Percentiles rank a stretch among this genome's conserved stretches.
These are phyloP conservation scores for Tephrocybe sp. DNA, from an alignment of 768 basidiomycete species.

Conservation along the genomic window DNA sequence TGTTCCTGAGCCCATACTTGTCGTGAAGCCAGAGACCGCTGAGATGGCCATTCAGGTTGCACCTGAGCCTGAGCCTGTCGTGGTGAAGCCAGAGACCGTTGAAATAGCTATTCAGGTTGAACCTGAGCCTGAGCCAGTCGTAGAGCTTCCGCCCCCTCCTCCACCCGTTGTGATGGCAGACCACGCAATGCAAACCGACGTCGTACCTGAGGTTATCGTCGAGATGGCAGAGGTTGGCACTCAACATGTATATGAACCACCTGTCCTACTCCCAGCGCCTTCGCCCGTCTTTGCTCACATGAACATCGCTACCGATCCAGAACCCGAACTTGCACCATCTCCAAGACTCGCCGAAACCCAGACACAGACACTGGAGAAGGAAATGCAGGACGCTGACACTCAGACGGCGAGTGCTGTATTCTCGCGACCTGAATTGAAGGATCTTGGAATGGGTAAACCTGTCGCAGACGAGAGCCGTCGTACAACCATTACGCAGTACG, in stretches of 20 bases:
- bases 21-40: slow-evolving; percentile 28
- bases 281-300: slow-evolving; percentile 28
- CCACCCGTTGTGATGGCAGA: slow-evolving; percentile 25
- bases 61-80: slow-evolving; percentile 21
- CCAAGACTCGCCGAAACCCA: slow-evolving; percentile 27
- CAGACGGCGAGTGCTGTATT: slow-evolving; percentile 18
- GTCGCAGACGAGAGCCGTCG: slow-evolving; percentile 24
- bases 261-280: slow-evolving; percentile 24
- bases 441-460: slow-evolving; percentile 14
- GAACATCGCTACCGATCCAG: slow-evolving; percentile 34
- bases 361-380: slow-evolving; percentile 33
- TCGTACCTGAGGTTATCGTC: slow-evolving; percentile 28
- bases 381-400: slow-evolving; percentile 29
- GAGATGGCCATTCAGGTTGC: slow-evolving; percentile 42
- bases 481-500: slow-evolving; percentile 47
- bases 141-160: slow-evolving; percentile 15
- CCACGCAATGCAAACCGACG: slow-evolving; percentile 49
- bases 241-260: slow-evolving; percentile 39
- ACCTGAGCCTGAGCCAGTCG: slow-evolving; percentile 22
- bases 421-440: slow-evolving; percentile 12
- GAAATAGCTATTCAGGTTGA: slow-evolving; percentile 42
- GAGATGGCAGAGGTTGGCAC: slow-evolving; percentile 45
- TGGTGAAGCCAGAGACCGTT: slow-evolving; percentile 28
- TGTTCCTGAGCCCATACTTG: slow-evolving; percentile 20
- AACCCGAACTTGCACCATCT: slow-evolving; percentile 14